Base-by-base conservation (phyloP, 2,329 filamentous ascomycete species). In the Fusarium luffae region DNA sequence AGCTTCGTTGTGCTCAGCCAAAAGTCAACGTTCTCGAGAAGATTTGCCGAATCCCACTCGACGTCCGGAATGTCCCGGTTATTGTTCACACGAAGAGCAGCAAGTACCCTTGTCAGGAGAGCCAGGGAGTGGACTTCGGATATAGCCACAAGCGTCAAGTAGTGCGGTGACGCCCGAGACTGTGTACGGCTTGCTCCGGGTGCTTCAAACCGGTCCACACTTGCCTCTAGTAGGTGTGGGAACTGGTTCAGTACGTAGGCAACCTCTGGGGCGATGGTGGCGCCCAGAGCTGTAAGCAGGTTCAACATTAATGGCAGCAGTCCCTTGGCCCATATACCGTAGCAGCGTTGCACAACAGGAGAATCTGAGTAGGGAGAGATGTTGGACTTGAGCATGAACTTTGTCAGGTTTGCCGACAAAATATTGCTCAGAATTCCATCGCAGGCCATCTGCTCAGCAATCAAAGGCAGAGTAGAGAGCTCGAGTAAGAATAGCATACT, bases 171-270 rank as follows among this genome's bases (percentile, higher is more conserved):
- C 27, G 86, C 79, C 47, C 79, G 77, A 21, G 84, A 78, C 21
- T 81, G 79, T 16, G 87, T 88, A 32, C 87, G 83, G 69, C 84
- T 87, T 8, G 85, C 82, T 0, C 86, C 80, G 23, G 88, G 83
- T 34, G 88, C 83, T 75, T 93, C 90, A 66, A 98, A 89, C 2
- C 92, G 87, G 52, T 89, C 88, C 10, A 91, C 86, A 14, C 93
- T 93, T 30, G 92, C 88, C 43, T 83, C 81, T 12, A 99, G 85
- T 62, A 98, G 90, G 48, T 89, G 87, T 13, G 93, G 91, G 78
- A 97, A 99, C 77, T 94, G 92, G 76, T 97, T 97, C 28, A 99
- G 85, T 77, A 98, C 97, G 61, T 90, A 90, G 0, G 92, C 88
- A 8, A 98, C 89, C 79, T 99, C 96, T 0, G 91, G 89, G 0